phyloP scores from a whole-genome alignment of 2,329 filamentous ascomycete genomes.

The Aureobasidium sp. region DNA sequence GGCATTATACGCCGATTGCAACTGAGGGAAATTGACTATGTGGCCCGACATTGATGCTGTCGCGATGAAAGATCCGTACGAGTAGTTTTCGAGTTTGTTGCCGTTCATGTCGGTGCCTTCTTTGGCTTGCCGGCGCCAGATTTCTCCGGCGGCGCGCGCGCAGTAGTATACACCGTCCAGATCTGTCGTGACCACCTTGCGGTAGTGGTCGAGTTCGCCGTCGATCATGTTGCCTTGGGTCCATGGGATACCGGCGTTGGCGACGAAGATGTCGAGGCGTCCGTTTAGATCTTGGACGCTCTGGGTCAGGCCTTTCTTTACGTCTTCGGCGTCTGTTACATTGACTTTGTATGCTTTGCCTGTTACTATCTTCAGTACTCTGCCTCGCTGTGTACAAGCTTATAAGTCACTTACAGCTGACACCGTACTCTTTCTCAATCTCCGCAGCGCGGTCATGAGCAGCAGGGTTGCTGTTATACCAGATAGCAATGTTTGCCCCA shows the following conservation, averaged over 20 bases:
- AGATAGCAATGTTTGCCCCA: slow-evolving; percentile 40
- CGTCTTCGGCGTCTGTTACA: slow-evolving; percentile 36
- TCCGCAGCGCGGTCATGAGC: slow-evolving; percentile 28
- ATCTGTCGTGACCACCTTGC: slow-evolving; percentile 62
- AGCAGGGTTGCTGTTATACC: slow-evolving; percentile 36
- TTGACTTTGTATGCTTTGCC: slow-evolving; percentile 46
- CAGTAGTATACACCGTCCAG: slow-evolving; percentile 74
- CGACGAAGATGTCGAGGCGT: slow-evolving; percentile 70
- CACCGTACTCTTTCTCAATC: slow-evolving; percentile 29
- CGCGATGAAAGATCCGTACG: slow-evolving; percentile 50
- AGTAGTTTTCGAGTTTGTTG: slow-evolving; percentile 33
- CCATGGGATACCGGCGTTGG: slow-evolving; percentile 72
- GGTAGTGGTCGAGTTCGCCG: slow-evolving; percentile 57
- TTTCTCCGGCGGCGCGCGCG: slow-evolving; percentile 60
- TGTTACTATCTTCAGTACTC: slow-evolving; percentile 19
- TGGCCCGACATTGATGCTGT: slow-evolving; percentile 74
- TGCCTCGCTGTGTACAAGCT: not conserved
- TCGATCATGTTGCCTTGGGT: slow-evolving; percentile 61
- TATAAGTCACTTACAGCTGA: slow-evolving; percentile 25
- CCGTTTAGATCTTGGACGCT: slow-evolving; percentile 60
- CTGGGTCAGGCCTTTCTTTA: slow-evolving; percentile 36
- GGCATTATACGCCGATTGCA: slow-evolving; percentile 52
- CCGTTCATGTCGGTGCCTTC: slow-evolving; percentile 51
- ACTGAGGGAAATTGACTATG: slow-evolving; percentile 69
- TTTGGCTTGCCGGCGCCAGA: slow-evolving; percentile 64